These are phyloP conservation scores for Macadamia integrifolia DNA, from an alignment of 164 flowering plant genomes.

Conservation along the genomic window DNA sequence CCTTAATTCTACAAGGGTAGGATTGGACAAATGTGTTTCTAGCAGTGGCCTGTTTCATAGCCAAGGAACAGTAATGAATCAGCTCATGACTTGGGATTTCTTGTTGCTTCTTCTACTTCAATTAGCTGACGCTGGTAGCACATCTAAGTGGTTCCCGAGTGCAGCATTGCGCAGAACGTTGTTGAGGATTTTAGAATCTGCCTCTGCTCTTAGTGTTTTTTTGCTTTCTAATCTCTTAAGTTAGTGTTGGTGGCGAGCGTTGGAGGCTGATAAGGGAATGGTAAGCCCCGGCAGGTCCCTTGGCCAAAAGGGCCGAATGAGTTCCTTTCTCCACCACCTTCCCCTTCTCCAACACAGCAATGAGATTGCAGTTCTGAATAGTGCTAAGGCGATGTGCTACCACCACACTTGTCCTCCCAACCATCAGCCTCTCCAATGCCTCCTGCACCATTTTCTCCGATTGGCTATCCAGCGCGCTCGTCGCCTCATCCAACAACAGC, in stretches of 20 bases:
- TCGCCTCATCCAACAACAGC: slow-evolving; percentile 36
- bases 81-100: no score
- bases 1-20: no score
- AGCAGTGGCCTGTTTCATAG: no score
- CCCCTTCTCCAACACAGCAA: slow-evolving; percentile 39
- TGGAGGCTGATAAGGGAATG: slow-evolving; percentile 27
- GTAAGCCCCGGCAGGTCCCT: slow-evolving; percentile 36
- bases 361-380: slow-evolving; percentile 13
- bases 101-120: no score
- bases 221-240: no score
- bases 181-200: no score
- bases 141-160: no score
- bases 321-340: slow-evolving; percentile 43
- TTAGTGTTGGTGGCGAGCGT: not conserved
- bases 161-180: no score
- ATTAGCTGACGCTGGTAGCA: no score
- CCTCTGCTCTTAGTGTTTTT: no score
- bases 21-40: no score
- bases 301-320: slow-evolving; percentile 28
- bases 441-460: slow-evolving; percentile 26
- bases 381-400: slow-evolving; percentile 39
- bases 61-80: no score
- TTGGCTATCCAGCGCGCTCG: slow-evolving; percentile 38
- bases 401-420: slow-evolving; percentile 37
- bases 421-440: slow-evolving; percentile 28